Percentiles rank a stretch among this genome's conserved stretches.
These are phyloP conservation scores for Cladophialophora carrionii DNA, from an alignment of 2,329 filamentous ascomycete genomes.

Conservation along the genomic window DNA sequence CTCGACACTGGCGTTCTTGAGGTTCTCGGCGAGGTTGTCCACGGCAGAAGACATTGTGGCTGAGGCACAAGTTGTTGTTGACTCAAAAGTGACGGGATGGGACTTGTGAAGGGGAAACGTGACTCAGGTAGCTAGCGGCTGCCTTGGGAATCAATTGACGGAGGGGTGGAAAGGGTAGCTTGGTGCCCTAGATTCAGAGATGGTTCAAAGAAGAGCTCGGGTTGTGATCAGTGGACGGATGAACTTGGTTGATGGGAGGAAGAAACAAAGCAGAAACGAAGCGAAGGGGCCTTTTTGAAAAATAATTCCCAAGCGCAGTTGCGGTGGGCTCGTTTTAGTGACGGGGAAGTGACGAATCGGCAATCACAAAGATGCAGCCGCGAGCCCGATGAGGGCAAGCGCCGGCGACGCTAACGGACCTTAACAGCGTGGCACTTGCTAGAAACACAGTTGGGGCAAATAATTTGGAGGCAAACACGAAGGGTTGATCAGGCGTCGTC, in stretches of 20 bases:
- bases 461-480: conserved; percentile 1
- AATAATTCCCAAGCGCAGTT: conserved; percentile 25
- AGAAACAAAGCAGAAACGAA: conserved; percentile 31
- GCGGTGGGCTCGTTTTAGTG: conserved; percentile 33
- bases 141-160: conserved; percentile 56
- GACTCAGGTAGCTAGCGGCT: conserved; percentile 67
- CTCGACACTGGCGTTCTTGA: conserved; percentile 68
- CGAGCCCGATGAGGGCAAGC: conserved; percentile 18
- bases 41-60: conserved; percentile 77
- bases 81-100: conserved; percentile 38
- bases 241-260: conserved; percentile 35
- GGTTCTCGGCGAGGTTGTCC: conserved; percentile 70
- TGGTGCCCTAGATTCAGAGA: conserved; percentile 74
- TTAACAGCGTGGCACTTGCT: conserved; percentile 17
- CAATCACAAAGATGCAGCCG: conserved; percentile 14
- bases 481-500: background rate
- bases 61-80: conserved; percentile 48
- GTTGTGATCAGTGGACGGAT: conserved; percentile 39
- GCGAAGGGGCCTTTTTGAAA: conserved; percentile 23
- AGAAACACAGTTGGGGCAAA: conserved; percentile 2
- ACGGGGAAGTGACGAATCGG: conserved; percentile 26
- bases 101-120: conserved; percentile 51
- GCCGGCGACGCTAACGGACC: conserved; percentile 15
- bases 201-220: conserved; percentile 32
- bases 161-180: conserved; percentile 78